Base-by-base conservation (phyloP, 345 rosid species). In the Hibiscus tridactylites region DNA sequence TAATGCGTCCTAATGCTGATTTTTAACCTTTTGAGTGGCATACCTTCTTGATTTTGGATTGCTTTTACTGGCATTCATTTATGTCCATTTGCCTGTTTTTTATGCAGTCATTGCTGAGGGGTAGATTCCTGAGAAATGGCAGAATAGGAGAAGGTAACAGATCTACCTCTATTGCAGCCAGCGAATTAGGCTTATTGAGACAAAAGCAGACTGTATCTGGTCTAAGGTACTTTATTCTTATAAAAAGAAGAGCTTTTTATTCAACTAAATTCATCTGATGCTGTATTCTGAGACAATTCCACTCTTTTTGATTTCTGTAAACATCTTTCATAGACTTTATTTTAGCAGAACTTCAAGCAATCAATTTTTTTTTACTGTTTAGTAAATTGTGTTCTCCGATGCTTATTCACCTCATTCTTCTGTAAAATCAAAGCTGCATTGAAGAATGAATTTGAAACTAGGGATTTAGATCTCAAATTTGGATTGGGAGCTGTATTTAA, bases 151-250 rank as follows among this genome's bases (percentile, higher is more conserved):
- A 80, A 78, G 82, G 75, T 75, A 84, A 80, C 71, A 86, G 89
- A 77, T 84, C 87, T 42, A 74, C 82, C 70, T 86, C 96, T 44
- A 78, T 77, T 21, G 93, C 98, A 13, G 97, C 91, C 73, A 82
- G 84, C 73, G 98, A 94, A 79, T 82, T 94, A 71, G 98, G 98
- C 26, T 85, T 94, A 72, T 73, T 94, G 82, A 87, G 96, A 84
- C 89, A 88, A 79, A 86, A 91, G 70, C 94, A 94, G 53, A 84
- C 98, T 9, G 98, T 94, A 67, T 86, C 98, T 79, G 98, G 86
- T 83, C 81, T 94, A 78, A 91, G 98, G 98, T 94, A 83, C 61
- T 47, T 68, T 6, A 68, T 68, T 52, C 29, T 63, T 46, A 39
- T 57, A 17, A 52, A 54, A 53, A 42, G 37, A 31, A 68, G 52